Base-by-base conservation (phyloP, 495 filamentous ascomycete species). In the Pseudomonodictys pantanalensis region DNA sequence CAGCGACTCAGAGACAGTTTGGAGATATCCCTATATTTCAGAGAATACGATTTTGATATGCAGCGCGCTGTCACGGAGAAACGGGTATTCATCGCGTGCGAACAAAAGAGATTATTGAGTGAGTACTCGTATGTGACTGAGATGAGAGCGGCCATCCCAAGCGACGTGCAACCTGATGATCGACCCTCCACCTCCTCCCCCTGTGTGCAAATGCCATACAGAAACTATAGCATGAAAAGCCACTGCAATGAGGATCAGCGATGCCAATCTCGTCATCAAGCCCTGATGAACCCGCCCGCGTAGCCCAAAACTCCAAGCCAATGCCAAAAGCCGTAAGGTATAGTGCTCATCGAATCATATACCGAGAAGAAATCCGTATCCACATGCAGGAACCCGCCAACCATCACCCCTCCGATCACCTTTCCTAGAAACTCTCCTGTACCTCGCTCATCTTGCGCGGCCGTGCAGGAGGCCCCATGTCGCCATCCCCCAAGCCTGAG, bases 401-500 rank as follows among this genome's bases (percentile, higher is more conserved):
- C 8, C 24, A 23, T 39, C 54, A 38, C 30, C 41, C 38, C 53
- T 8, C 41, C 17, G 22, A 7, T 24, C 28, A 12, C 42, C 39
- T n/a, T n/a, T n/a, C n/a, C 67, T 57, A 89, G 69, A 80, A 89
- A 25, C 84, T 86, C 73, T 89, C 86, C 12, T 84, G 85, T n/a
- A 89, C 72, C 56, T 82, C 85, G 64, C 76, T 79, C 60, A 81
- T 67, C 66, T 79, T 81, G 52, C 79, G 69, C 48, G 71, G 78
- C 28, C 80, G 79, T 39, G 75, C 77, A 7, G 81, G 79, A 23
- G 81, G 81, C 29, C 77, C 77, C 83, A 85, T 80, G 52, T 73
- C 73, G 49, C 79, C 76, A 51, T 74, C 75, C 64, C 71, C 73
- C 65, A 73, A 57, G 55, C 77, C 76, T 54, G 77, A 47, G 66